phyloP scores from a whole-genome alignment of 2,329 filamentous ascomycete species.

The Pseudogymnoascus sp. region DNA sequence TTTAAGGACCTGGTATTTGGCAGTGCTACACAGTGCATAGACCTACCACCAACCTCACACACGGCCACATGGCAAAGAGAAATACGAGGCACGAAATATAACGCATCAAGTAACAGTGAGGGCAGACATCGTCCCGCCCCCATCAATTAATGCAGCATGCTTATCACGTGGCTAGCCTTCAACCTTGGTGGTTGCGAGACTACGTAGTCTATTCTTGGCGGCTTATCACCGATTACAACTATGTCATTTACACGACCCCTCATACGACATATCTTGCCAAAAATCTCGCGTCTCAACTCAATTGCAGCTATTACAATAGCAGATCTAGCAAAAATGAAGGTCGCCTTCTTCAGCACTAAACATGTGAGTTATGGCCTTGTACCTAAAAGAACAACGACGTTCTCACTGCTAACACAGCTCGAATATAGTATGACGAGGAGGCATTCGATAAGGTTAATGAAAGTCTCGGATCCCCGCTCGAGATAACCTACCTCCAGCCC shows the following conservation, averaged over 20 bases:
- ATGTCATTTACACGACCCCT: neutral
- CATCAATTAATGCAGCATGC: neutral
- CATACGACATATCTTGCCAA: neutral
- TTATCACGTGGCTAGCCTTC: neutral
- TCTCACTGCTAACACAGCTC: neutral
- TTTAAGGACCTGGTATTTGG: neutral
- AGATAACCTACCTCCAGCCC: neutral
- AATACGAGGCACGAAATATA: neutral
- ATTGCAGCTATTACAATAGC: neutral
- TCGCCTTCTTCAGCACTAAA: constrained; percentile 2
- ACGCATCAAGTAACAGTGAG: neutral
- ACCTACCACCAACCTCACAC: neutral
- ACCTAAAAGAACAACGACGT: neutral
- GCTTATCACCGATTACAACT: neutral
- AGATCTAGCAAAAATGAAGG: neutral
- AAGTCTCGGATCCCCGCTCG: neutral
- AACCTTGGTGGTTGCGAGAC: neutral
- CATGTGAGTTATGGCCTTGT: neutral
- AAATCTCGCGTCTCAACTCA: neutral
- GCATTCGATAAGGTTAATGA: neutral
- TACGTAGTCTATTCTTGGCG: neutral
- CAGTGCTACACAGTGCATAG: neutral
- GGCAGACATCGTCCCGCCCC: neutral
- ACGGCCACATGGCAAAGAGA: no score
- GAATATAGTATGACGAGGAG: neutral